Base-by-base conservation (phyloP, 352 stramenopile genomes). In the Phytophthora multivora region DNA sequence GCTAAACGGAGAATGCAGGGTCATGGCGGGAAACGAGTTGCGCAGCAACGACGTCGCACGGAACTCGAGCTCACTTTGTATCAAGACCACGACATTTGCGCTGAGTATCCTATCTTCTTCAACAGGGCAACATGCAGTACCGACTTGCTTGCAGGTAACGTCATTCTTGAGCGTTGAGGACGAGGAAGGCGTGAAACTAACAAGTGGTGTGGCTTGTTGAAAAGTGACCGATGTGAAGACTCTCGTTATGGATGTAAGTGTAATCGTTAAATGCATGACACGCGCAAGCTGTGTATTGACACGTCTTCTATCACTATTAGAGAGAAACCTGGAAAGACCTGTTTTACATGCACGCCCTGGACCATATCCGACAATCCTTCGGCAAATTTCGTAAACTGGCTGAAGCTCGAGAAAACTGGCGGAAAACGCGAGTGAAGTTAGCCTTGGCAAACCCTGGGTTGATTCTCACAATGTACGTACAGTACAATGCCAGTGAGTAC, bases 31-130 rank as follows among this genome's bases (percentile, higher is more conserved):
- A 73, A 79, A 45, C 72, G 80, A 41, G 36, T 66, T 40, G 46
- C 72, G 23, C 77, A 83, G 46, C 68, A 78, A 41, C 63, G 50
- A 13, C 79, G 74, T 12, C 79, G 80, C 25, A 75, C 84, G 18
- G 79, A 80, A 23, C 60, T 94, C 7, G 86, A 94, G 55, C 71
- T 91, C 13, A 91, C 79, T 46, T 42, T 94, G 57, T 94, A 90
- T 52, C 81, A 91, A 43, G 83, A 91, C 40, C 86, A 91, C 52
- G 86, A 94, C 51, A 77, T 94, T 36, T 94, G 86, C 31, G 83
- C 80, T 11, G 82, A 89, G 30, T 89, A 79, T 33, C 76, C 83
- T 1, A 70, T 91, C 4, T 51, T 93, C 0, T 90, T 85, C 63
- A 88, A 89, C 51, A 82, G 73, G 50, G 50, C 66, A 2, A 54